phyloP scores from a whole-genome alignment of 331 rosid genomes.

The Cydonia oblonga region DNA sequence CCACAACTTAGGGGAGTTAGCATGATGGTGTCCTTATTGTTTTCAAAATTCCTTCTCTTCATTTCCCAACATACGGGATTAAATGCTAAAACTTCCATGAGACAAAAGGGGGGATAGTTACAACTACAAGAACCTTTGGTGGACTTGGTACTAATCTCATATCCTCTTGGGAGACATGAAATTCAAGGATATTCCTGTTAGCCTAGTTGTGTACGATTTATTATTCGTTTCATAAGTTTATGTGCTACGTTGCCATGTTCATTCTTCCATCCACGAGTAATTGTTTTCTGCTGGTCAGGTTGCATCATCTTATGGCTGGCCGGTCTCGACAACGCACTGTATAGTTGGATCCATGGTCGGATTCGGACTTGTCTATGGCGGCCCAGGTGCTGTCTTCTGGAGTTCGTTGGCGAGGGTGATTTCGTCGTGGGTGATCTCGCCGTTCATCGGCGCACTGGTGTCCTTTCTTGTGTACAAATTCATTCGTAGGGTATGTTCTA shows the following conservation, averaged over 20 bases:
- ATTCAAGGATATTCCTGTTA: neutral
- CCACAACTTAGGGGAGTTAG: neutral
- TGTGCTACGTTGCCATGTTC: neutral
- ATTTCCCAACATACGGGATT: neutral
- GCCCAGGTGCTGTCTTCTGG: conserved; percentile 92
- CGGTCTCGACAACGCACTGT: conserved; percentile 93
- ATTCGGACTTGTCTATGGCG: conserved; percentile 81
- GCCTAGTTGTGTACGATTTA: no score
- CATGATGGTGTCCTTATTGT: neutral
- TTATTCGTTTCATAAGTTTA: neutral
- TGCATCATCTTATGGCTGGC: conserved; percentile 94
- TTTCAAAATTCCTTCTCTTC: neutral
- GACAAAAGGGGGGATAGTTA: conserved; percentile 4
- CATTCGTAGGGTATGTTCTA: conserved; percentile 75
- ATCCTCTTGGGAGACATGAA: neutral
- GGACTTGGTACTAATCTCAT: conserved; percentile 8
- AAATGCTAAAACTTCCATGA: neutral
- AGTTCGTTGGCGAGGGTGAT: conserved; percentile 82
- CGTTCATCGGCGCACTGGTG: conserved; percentile 73
- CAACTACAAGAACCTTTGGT: conserved; percentile 8
- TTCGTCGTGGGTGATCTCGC: conserved; percentile 90
- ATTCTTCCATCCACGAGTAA: neutral
- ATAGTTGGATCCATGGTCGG: conserved; percentile 99
- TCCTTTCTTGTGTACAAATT: conserved; percentile 89
- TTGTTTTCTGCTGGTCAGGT: conserved; percentile 32